Evolutionary conservation across 2,329 filamentous ascomycete genomes (phyloP), one percentile per base, ranked within the genome.

Genomic region (Pseudogymnoascus sp.): DNA sequence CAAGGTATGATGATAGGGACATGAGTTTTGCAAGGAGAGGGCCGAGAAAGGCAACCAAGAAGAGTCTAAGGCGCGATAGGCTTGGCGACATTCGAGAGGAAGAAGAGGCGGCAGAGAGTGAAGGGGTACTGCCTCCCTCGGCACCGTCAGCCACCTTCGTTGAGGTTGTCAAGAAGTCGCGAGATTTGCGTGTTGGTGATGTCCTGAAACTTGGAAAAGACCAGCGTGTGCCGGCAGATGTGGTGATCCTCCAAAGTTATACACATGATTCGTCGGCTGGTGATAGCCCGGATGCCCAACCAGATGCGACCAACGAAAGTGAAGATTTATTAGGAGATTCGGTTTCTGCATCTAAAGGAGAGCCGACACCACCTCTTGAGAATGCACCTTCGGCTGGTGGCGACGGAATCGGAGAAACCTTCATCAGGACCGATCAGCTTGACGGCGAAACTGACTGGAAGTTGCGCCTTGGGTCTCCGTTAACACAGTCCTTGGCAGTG

Each of bases 381-480:
- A 60, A 67, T 33, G 68, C 68, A 19, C 67, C 70, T 23, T 66
- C 72, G 8, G 68, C 69, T 15, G 71, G 73, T 65, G 71, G 68
- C 31, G 69, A 62, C 13, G 73, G 71, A 47, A 68, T 70, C 38
- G 92, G 92, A 28, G 96, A 99, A 76, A 93, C 93, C 0, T 99
- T 99, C 71, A 97, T 99, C 72, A 85, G 95, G 65, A 99, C 96
- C 1, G 95, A 99, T 75, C 95, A 99, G 73, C 82, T 99, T 9
- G 95, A 99, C 71, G 95, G 95, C 69, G 95, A 99, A 77, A 99
- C 95, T 0, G 95, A 99, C 73, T 99, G 95, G 96, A 99, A 99
- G 77, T 79, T 99, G 64, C 87, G 96, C 31, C 76, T 97, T 36
- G 92, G 95, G 1, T 95, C 92, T 11, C 86, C 90, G 0, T 76